Conservation (phyloP, 2,329 filamentous ascomycete genomes). For the Paraconiothyrium sp. region DNA sequence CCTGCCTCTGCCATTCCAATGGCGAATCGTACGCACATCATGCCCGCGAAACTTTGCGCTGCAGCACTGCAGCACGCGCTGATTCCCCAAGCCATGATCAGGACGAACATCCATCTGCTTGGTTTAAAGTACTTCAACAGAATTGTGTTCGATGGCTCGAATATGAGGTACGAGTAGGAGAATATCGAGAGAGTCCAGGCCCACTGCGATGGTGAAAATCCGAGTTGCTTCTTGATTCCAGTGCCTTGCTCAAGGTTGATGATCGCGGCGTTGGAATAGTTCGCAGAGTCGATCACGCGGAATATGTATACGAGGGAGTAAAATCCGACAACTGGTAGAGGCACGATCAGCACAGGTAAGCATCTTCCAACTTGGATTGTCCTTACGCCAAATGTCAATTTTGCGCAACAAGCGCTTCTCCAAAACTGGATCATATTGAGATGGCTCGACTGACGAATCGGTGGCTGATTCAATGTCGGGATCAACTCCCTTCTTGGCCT, state of each 20-base stretch:
- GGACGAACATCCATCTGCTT: conserved; percentile 31
- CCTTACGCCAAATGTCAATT: conserved; percentile 32
- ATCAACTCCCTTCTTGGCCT: conserved; percentile 10
- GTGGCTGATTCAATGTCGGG: conserved; percentile 17
- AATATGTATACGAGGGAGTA: conserved; percentile 45
- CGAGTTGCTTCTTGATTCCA: conserved; percentile 45
- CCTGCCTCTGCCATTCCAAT: conserved; percentile 30
- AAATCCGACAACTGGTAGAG: conserved; percentile 34
- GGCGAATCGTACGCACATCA: conserved; percentile 33
- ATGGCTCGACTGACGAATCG: conserved; percentile 6
- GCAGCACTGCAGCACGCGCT: conserved; percentile 29
- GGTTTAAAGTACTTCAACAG: conserved; percentile 30
- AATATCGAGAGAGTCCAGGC: conserved; percentile 46
- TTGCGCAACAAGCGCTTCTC: conserved; percentile 33
- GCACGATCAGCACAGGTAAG: not conserved
- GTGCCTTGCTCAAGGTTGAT: conserved; percentile 46
- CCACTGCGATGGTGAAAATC: conserved; percentile 39
- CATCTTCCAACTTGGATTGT: not conserved
- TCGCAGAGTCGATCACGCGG: conserved; percentile 41
- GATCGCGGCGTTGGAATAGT: conserved; percentile 45
- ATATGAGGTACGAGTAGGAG: conserved; percentile 44
- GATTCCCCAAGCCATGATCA: conserved; percentile 38
- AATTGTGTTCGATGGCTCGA: conserved; percentile 36
- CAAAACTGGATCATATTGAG: conserved; percentile 9
- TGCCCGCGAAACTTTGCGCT: conserved; percentile 29